These are phyloP conservation scores for Leishmania tropica DNA, from an alignment of 208 protist genomes.

Conservation along the genomic window DNA sequence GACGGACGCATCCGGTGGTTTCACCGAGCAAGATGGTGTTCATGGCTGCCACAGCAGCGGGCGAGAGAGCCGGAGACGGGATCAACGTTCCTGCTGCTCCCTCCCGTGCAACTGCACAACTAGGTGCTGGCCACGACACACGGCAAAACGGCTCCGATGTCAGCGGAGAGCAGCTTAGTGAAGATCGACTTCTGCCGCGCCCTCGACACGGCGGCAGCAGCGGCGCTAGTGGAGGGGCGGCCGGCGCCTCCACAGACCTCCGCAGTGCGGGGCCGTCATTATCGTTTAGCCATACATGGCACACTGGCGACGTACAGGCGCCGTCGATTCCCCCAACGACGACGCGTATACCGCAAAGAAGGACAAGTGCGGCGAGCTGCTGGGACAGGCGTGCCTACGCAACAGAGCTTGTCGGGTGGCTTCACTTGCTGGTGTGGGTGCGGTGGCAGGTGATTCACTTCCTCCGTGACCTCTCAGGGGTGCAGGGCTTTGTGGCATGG, in stretches of 20 bases:
- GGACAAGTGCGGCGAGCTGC: background rate
- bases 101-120: background rate
- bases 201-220: background rate
- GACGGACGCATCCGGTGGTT: background rate
- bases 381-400: constrained; percentile 19
- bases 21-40: background rate
- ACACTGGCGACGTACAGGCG: background rate
- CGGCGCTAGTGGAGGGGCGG: background rate
- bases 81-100: background rate
- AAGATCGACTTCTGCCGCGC: background rate
- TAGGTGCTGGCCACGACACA: background rate
- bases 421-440: constrained; percentile 62
- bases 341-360: background rate
- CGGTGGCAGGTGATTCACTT: constrained; percentile 52
- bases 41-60: background rate
- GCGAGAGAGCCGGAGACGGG: no score
- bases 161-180: no score
- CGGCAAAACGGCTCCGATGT: background rate
- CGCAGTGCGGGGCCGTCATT: background rate
- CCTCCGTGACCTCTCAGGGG: constrained; percentile 50
- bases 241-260: background rate
- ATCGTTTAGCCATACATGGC: background rate
- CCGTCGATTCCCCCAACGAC: no score
- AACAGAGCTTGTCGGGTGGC: constrained; percentile 54
- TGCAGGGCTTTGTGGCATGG: constrained; percentile 64